Base-by-base conservation (phyloP, 2,329 filamentous ascomycete genomes). In the Aspergillus bombycis region DNA sequence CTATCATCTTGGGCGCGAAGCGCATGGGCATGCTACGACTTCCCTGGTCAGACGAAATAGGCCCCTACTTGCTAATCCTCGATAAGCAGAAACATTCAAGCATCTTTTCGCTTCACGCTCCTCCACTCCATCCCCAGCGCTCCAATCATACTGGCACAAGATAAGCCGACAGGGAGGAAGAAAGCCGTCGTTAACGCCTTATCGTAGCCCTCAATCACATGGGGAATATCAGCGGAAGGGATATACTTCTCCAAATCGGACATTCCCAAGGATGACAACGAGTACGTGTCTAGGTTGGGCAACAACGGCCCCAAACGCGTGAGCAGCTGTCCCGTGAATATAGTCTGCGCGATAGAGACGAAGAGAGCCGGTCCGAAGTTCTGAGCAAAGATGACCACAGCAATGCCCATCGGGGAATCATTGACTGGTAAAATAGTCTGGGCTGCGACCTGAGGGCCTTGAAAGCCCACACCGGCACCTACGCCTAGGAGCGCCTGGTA, bases 281-380 rank as follows among this genome's bases (percentile, higher is more conserved):
- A 26, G 14, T 43, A 36, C 16, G 16, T 6, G 26, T 52, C 34
- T 26, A 59, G 28, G 32, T 30, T 19, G 9, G 45, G 32, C 21
- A 59, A 19, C 6, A 59, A 19, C 7, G 43, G 5, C 6, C 46
- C 21, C 19, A 59, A n/a, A 56, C 28, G 48, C 3, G 34, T 9
- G 16, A 46, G 19, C 36, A 74, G 60, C 16, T 66, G 60, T 32
- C 72, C 74, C 26, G 69, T 68, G 62, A 77, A 75, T 1, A 77
- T 59, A 2, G 71, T 74, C 43, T 77, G 72, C 14, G 56, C 73
- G 28, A 75, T 70, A 2, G 74, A 71, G 36, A 77, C 66, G 57
- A 74, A 75, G 12, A 78, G 57, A 0, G 74, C 66, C 23, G 73
- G 72, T 6, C 71, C 74, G 11, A 77, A 67, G 19, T 70, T 71